Base-by-base conservation (phyloP, 768 basidiomycete genomes). In the Leccinum ochraceum region DNA sequence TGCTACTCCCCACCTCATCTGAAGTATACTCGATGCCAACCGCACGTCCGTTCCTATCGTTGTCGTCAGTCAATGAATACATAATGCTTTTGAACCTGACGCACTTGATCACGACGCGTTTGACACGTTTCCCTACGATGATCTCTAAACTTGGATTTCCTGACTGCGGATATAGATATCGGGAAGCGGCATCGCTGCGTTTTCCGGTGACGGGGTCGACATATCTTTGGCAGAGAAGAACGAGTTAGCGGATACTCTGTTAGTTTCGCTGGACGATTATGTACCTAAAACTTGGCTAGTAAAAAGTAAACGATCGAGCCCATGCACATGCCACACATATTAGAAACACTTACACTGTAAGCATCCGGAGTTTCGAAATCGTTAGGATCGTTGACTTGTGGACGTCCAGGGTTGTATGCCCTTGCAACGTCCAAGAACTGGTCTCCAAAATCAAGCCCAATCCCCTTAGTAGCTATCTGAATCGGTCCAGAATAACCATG, bases 141-240 rank as follows among this genome's bases (percentile, higher is more conserved):
- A 77, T 53, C 7, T 70, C 64, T 3, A 79, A 57, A 60, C 74
- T 77, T 0, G 44, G n/a, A 11, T 65, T 66, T 46, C 69, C 63
- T 14, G 70, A 58, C 10, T 71, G 67, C 24, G 73, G 70, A 60
- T 77, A 80, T 17, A 79, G 53, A 60, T 74, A 75, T 57, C 70
- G 46, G 32, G 78, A 78, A 9, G 68, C 68, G 9, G 67, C 54
- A 56, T 73, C 71, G 4, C 63, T 69, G 4, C 71, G 69, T n/a
- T 44, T 62, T 37, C 72, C 72, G 4, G 78, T 83, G 30, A 73
- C 69, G 3, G 64, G 70, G 60, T 83, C 76, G 17, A 88, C 75
- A 65, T 83, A 89, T 66, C 87, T 89, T 22, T 11, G 10, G 26
- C 6, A 17, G 39, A 4, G 17, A 34, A 17, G 1, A 5, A 17